phyloP scores from a whole-genome alignment of 768 basidiomycete genomes.

The Leccinellum rugosiceps region DNA sequence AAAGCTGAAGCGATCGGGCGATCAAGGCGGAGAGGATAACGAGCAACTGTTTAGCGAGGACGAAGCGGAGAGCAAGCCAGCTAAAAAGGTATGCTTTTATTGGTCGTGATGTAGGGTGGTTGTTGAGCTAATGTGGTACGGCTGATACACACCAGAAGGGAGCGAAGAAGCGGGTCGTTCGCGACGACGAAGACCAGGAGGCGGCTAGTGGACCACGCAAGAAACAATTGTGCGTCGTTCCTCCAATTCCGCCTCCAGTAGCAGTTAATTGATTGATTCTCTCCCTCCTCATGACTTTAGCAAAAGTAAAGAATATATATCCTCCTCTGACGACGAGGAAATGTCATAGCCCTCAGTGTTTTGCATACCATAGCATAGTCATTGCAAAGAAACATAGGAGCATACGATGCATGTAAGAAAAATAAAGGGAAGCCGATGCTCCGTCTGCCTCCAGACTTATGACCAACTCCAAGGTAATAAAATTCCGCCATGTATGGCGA shows the following conservation, averaged over 20 bases:
- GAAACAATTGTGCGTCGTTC: conserved; percentile 65
- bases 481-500: conserved; percentile 15
- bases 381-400: conserved; percentile 2
- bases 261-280: neutral
- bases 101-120: too few relatives aligned
- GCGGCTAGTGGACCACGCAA: conserved; percentile 59
- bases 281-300: conserved; percentile 36
- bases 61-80: conserved; percentile 53
- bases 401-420: conserved; percentile 11
- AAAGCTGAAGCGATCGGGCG: conserved; percentile 57
- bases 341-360: conserved; percentile 35
- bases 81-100: conserved; percentile 57
- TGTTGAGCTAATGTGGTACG: neutral
- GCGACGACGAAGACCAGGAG: conserved; percentile 80
- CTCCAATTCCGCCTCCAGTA: neutral
- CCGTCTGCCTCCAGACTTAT: conserved; percentile 4
- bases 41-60: conserved; percentile 70
- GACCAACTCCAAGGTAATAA: conserved; percentile 7
- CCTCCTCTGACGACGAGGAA: conserved; percentile 80
- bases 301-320: conserved; percentile 86
- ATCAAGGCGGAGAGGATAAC: conserved; percentile 54
- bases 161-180: conserved; percentile 71
- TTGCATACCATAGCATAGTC: conserved; percentile 21
- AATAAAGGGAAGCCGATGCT: conserved; percentile 1
- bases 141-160: conserved; percentile 31